These are phyloP conservation scores for Solanum boliviense DNA, from an alignment of 257 asterid genomes.

Conservation along the genomic window DNA sequence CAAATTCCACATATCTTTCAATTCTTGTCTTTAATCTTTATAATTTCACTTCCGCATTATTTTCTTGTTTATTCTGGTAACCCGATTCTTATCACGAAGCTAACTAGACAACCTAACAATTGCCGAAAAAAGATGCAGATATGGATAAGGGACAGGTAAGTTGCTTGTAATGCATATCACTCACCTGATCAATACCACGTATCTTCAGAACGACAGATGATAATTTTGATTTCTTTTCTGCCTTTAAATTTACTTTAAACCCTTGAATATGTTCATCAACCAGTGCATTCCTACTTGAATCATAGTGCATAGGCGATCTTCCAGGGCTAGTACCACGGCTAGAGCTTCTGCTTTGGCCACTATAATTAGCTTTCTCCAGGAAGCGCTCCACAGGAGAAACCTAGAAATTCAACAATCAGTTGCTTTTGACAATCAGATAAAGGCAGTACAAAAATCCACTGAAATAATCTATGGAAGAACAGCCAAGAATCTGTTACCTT, in stretches of 20 bases:
- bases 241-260: slow-evolving; percentile 83
- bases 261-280: slow-evolving; percentile 73
- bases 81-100: not conserved
- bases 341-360: slow-evolving; percentile 92
- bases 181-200: slow-evolving; percentile 99
- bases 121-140: not conserved
- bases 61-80: not conserved
- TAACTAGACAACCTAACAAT: not conserved
- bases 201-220: slow-evolving; percentile 93
- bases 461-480: not conserved
- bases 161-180: not conserved
- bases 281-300: slow-evolving; percentile 61
- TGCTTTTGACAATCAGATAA: not conserved
- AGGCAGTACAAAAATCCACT: not conserved
- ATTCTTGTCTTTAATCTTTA: not conserved
- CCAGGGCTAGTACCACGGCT: slow-evolving; percentile 97
- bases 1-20: not conserved
- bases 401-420: slow-evolving; percentile 17
- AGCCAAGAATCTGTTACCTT: slow-evolving; percentile 44
- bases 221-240: slow-evolving; percentile 88
- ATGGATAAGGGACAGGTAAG: not conserved
- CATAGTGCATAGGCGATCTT: slow-evolving; percentile 78
- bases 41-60: not conserved
- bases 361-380: slow-evolving; percentile 66
- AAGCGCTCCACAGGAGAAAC: slow-evolving; percentile 92